phyloP scores from a whole-genome alignment of 1,284 basidiomycete species.

The Malassezia nana region DNA sequence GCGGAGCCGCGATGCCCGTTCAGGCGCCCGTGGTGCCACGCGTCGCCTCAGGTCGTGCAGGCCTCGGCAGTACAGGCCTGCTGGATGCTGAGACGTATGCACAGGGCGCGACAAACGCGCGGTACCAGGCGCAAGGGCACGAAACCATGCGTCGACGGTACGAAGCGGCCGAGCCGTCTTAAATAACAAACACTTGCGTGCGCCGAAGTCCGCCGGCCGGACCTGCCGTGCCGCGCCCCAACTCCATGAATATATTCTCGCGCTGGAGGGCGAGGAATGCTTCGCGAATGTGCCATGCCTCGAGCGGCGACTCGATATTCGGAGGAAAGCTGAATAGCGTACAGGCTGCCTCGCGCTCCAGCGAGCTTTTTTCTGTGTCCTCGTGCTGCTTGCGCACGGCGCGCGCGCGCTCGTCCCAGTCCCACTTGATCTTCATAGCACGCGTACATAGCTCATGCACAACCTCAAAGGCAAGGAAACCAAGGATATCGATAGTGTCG shows the following conservation, averaged over 20 bases:
- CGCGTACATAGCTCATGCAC: slow-evolving; percentile 74
- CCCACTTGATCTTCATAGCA: slow-evolving; percentile 33
- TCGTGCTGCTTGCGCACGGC: slow-evolving; percentile 4
- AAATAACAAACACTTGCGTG: slow-evolving; percentile 39
- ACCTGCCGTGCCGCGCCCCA: slow-evolving; percentile 24
- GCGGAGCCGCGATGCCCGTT: not conserved
- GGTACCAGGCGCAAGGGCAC: slow-evolving; percentile 1
- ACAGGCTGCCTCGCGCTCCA: slow-evolving; percentile 19
- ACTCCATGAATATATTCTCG: slow-evolving; percentile 21
- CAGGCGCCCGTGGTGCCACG: slow-evolving; percentile 5
- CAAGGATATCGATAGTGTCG: slow-evolving; percentile 91
- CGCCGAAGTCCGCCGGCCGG: slow-evolving; percentile 34
- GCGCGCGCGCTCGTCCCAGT: slow-evolving; percentile 25
- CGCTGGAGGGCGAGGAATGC: slow-evolving; percentile 40
- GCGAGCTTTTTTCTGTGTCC: not conserved
- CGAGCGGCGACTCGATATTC: slow-evolving; percentile 23
- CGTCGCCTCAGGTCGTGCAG: slow-evolving; percentile 8
- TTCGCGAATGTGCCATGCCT: slow-evolving; percentile 38
- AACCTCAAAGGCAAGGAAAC: slow-evolving; percentile 94
- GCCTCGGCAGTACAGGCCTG: slow-evolving; percentile 7
- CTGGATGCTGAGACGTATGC: slow-evolving; percentile 1
- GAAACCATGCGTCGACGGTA: not conserved
- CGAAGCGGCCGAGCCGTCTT: not conserved
- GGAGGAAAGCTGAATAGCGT: slow-evolving; percentile 33
- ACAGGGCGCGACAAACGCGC: not conserved